Evolutionary conservation across 2,329 filamentous ascomycete species (phyloP).

Genomic region (Penicillium sp.): DNA sequence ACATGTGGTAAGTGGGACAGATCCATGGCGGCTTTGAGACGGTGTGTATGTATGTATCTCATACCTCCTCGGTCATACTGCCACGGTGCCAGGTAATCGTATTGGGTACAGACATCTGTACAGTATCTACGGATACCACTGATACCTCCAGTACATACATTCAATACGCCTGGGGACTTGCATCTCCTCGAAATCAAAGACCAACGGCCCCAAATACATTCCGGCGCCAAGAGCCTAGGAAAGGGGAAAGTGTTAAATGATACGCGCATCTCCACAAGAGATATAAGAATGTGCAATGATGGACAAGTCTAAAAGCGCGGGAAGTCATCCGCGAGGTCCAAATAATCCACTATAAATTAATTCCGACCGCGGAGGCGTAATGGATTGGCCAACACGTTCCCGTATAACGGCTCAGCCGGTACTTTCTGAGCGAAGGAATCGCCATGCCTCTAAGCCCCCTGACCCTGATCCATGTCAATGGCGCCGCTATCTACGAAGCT

Average conservation of each 20-base stretch:
- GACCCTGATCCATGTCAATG: slow-evolving; percentile 14
- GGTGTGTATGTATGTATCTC: background rate
- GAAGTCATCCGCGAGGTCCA: slow-evolving; percentile 14
- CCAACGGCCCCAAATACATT: slow-evolving; percentile 1
- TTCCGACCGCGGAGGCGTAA: background rate
- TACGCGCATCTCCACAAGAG: slow-evolving; percentile 11
- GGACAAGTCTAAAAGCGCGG: slow-evolving; percentile 12
- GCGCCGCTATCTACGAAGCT: slow-evolving; percentile 14
- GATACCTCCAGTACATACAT: too few species aligned
- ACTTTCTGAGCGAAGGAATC: slow-evolving; percentile 11
- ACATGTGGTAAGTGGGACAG: slow-evolving; percentile 1
- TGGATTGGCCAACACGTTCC: slow-evolving; percentile 16
- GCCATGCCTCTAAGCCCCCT: slow-evolving; percentile 8
- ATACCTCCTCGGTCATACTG: background rate
- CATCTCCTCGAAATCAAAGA: background rate
- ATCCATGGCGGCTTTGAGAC: background rate
- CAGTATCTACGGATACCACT: background rate
- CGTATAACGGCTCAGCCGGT: slow-evolving; percentile 21
- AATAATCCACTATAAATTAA: slow-evolving; percentile 9
- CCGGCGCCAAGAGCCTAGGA: background rate
- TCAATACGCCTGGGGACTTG: background rate
- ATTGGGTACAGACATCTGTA: background rate
- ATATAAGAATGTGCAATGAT: slow-evolving; percentile 9
- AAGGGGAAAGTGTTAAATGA: slow-evolving; percentile 5
- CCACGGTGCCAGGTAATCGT: background rate